Evolutionary conservation across 108 stramenopile genomes (phyloP), one percentile per base, ranked within the genome.

Genomic region (Cyclotella cryptica): DNA sequence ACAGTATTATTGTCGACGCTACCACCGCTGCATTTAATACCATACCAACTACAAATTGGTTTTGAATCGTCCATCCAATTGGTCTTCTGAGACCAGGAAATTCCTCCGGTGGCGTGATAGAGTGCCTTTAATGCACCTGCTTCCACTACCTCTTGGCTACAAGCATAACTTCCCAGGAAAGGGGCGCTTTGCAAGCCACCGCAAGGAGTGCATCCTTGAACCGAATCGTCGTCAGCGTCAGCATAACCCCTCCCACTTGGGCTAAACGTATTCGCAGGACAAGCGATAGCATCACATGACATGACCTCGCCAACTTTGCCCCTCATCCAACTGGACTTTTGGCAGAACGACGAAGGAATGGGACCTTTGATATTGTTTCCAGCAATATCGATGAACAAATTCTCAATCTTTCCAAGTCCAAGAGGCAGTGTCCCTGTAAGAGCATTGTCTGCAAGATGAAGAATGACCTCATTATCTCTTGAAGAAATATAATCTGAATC

Each of bases 221-320:
- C 15, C 1, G 12, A 17, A 35, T 68, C 67, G 17, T 68, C 67
- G 12, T 35, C 19, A 17, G n/a, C 66, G 12, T 61, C 69, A 19
- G 51, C 72, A 49, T 57, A 42, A 40, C 61, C 54, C 41, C 71
- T 76, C 26, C 83, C 83, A 24, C 72, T 54, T 27, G 64, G 63
- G 29, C 71, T 84, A 53, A 59, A 84, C 12, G 86, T 89, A 47
- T 88, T 86, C 29, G 80, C 80, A 11, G 89, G 91, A 70, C 94
- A 96, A 27, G 92, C 71, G 44, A 96, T 88, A 12, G 89, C 90
- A 63, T 92, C 66, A 63, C 94, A 95, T 3, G 83, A 77, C 24
- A 60, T 71, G 30, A 88, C 53, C 12, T 74, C 65, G 18, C 74
- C 81, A 30, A 93, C 86, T 30, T 78, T 69, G 18, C 92, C 92